Base-by-base conservation (phyloP, 495 filamentous ascomycete species). In the Neurospora terricola region DNA sequence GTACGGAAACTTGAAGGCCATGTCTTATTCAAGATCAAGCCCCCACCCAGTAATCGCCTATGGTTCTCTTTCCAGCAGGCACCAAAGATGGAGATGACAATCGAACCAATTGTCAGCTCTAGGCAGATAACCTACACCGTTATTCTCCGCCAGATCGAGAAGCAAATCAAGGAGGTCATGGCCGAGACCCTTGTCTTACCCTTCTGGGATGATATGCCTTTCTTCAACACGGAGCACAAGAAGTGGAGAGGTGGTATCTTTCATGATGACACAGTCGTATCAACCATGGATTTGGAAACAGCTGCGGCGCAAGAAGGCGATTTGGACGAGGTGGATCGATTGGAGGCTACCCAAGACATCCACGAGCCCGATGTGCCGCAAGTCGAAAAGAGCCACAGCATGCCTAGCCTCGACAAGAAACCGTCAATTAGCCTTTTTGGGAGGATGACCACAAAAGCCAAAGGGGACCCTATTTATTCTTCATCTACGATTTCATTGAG, bases 191-290 rank as follows among this genome's bases (percentile, higher is more conserved):
- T 98, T 10, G 96, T 99, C n/a, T 84, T 91, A 68, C 96, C 96
- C 1, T 93, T 96, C 78, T 98, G 94, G 93, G 96, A 99, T 73
- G 96, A 99, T 80, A 88, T 91, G 3, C 93, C 96, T 5, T 98
- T 98, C 82, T 90, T 91, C 77, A 88, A 92, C 75, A 97, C 93
- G 6, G 82, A 88, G 40, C 82, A 87, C 62, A 92, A 97, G 77
- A 80, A 83, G 36, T 94, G 93, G 85, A 88, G 96, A 73, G 96
- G 94, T 18, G 96, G 96, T 2, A 92, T 98, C n/a, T 99, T 93
- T 73, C 88, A 90, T 71, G 90, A 91, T 37, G 83, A 79, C 75
- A 77, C 72, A 9, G 75, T 81, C 48, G 75, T 81, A 69, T 40
- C 77, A 30, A 79, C 81, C 10, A 69, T 76, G 38, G 81, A 82